Base-by-base conservation (phyloP, 1,284 basidiomycete genomes). In the Pseudozyma thailandica region DNA sequence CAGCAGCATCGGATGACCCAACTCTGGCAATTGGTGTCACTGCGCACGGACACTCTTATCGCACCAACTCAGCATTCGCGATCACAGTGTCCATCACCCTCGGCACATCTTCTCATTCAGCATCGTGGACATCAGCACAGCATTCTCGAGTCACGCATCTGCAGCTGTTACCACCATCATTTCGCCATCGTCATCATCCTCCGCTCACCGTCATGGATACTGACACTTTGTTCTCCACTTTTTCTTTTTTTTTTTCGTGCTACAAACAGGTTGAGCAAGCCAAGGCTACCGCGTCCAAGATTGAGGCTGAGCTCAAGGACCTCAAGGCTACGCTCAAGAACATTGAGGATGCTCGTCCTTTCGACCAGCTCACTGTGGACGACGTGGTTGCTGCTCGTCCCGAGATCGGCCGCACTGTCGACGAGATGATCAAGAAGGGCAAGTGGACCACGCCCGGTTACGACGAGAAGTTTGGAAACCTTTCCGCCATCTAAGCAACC, bases 391-490 rank as follows among this genome's bases (percentile, higher is more conserved):
- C 90, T 72, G 95, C 96, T 49, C 91, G 94, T 84, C 96, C 96
- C 46, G 92, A 94, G 85, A 91, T 98, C 83, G 86, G 88, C 50
- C 90, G 96, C 85, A 90, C 92, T 46, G 92, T 97, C 77, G 93
- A 98, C 87, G 94, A 89, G 79, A 98, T 98, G 94, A 85, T 98
- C 81, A 91, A 92, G 89, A 96, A 98, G 87, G 96, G 96, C 85
- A 98, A 98, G 87, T 98, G 93, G 91, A 92, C 91, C 82, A 93
- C 96, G 59, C 81, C 81, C 33, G 80, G 80, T 38, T 83, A 83
- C 79, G 71, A 77, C 48, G 81, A 82, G 72, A 82, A 80, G 76
- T 82, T 81, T 51, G 81, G 80, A 55, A 82, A 75, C 72, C 71
- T 79, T 48, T 75, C 77, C 52, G 77, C 65, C 44, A 72, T 76